Base-by-base conservation (phyloP, 148 eudicot genomes). In the Pharnaceum exiguum region DNA sequence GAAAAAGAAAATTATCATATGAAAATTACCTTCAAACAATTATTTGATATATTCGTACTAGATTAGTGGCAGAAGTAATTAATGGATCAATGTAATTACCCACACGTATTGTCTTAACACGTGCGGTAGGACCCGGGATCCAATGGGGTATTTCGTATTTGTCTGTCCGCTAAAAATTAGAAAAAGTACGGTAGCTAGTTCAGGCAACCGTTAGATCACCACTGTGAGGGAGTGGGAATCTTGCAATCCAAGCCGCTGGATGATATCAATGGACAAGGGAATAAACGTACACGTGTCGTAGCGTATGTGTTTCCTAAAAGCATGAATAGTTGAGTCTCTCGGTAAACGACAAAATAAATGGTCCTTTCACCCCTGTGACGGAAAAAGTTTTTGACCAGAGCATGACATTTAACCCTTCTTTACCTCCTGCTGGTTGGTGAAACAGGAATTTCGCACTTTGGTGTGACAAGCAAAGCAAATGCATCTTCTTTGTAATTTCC, bases 281-380 rank as follows among this genome's bases (percentile, higher is more conserved):
- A 31, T 30, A 5, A 37, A 1, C 9, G 57, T 50, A 63, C 64
- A 70, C 68, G 58, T 70, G 74, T 47, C 57, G 35, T 10, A 17
- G 39, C 8, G 10, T n/a, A n/a, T 49, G 5, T 13, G 55, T 38
- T 27, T 15, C 21, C 21, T n/a, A 12, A 27, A 69, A 10, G 3
- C 7, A 31, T 33, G 28, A 60, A 68, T 51, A 26, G 26, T 31
- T 46, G 62, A 31, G 57, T 49, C 62, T n/a, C n/a, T 23, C 56
- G 2, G 8, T 44, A 68, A 60, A 68, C 56, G 61, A 60, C 55
- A 54, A 61, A 19, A 27, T 10, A 43, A 2, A 38, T 17, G 7
- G 27, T 3, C 10, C 13, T 24, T 50, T n/a, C n/a, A n/a, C n/a
- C n/a, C n/a, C n/a, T n/a, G n/a, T n/a, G n/a, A n/a, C n/a, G n/a